phyloP scores from a whole-genome alignment of 305 asterid species.

The Solanum hybrid region DNA sequence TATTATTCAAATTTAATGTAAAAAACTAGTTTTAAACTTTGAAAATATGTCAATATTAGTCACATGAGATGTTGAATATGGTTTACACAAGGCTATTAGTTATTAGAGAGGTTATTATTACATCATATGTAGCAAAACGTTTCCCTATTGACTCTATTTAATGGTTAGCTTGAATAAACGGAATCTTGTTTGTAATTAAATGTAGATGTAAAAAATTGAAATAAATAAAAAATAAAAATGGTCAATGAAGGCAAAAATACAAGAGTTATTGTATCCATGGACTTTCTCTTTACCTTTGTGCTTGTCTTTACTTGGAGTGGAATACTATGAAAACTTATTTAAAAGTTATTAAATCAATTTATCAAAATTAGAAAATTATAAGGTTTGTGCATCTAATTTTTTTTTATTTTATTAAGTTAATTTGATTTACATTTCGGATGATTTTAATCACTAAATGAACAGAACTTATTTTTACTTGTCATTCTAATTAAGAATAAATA shows the following conservation, averaged over 20 bases:
- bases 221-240: not conserved
- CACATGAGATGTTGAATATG: not conserved
- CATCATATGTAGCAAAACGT: not conserved
- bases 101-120: not conserved
- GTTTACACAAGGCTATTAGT: not conserved
- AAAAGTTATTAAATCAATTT: not conserved
- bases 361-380: not conserved
- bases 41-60: not conserved
- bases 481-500: not conserved
- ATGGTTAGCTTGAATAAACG: not conserved
- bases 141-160: not conserved
- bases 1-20: not conserved
- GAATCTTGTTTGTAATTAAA: not conserved
- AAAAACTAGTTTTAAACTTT: not conserved
- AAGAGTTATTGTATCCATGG: not conserved
- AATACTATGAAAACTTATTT: not conserved
- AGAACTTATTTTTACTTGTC: not conserved
- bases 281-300: not conserved
- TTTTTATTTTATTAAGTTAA: not conserved
- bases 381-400: too few species aligned
- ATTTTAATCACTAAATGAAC: too few species aligned
- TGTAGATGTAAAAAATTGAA: not conserved
- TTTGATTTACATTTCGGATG: not conserved
- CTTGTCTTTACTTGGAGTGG: not conserved
- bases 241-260: not conserved